Percentiles rank a stretch among this genome's conserved stretches.
phyloP scores from a whole-genome alignment of 2,329 filamentous ascomycete species.

The Emydomyces testavorans region DNA sequence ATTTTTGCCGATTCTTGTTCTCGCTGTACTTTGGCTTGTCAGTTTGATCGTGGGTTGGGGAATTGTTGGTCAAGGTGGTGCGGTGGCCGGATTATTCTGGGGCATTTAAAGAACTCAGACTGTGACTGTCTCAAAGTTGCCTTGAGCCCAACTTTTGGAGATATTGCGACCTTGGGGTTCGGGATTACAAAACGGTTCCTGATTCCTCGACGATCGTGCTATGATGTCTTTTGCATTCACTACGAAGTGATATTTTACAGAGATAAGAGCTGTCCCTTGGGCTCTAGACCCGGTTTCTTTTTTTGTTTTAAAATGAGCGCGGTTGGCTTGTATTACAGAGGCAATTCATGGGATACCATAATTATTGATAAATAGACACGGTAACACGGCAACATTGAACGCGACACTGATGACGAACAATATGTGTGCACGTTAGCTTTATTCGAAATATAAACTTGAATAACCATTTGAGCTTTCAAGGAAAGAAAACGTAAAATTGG shows the following conservation, averaged over 20 bases:
- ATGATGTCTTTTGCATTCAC: background rate
- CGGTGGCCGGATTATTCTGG: constrained; percentile 36
- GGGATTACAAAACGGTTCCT: too few relatives aligned
- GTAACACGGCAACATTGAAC: too few relatives aligned
- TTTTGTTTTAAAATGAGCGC: constrained; percentile 1
- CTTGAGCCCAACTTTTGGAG: too few relatives aligned
- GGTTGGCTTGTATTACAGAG: constrained; percentile 1
- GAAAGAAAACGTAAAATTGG: too few relatives aligned
- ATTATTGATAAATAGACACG: background rate
- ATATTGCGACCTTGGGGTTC: background rate
- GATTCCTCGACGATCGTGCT: background rate
- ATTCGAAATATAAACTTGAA: too few relatives aligned
- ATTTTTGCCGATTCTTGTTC: constrained; percentile 49
- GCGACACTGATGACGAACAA: too few relatives aligned
- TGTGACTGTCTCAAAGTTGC: background rate
- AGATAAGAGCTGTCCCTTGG: background rate
- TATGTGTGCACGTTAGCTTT: too few relatives aligned
- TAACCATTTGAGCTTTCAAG: too few relatives aligned
- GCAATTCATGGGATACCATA: background rate
- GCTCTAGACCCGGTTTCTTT: background rate
- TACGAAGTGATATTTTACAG: background rate
- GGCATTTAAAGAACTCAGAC: constrained; percentile 22
- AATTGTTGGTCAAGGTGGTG: constrained; percentile 35
- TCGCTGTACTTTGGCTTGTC: constrained; percentile 48
- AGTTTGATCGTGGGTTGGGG: constrained; percentile 39